Evolutionary conservation across 192 early-diverging fungal species (phyloP), one percentile per base, ranked within the genome.

Genomic region (Coemansia sp.): DNA sequence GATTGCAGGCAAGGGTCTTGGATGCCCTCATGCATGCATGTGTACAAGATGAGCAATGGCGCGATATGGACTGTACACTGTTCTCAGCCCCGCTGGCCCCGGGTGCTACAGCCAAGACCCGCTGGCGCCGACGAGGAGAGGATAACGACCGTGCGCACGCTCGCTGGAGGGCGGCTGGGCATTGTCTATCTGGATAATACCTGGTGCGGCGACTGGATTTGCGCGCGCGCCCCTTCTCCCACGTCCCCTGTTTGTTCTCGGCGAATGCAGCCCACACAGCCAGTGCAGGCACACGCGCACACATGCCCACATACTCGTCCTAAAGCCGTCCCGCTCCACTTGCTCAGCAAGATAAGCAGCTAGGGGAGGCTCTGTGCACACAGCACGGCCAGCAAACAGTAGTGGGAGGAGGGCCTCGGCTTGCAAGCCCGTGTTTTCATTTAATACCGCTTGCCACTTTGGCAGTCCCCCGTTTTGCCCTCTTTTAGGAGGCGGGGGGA

Each of bases 151-250:
- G 46, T 55, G 51, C 51, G 51, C 51, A 29, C 51, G 23, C 51
- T 15, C 12, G 51, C 51, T 29, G 21, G 25, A 29, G 46, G 46
- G 51, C 51, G 5, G 25, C 51, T 8, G 51, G 25, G 51, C 51
- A 55, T 55, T 55, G 51, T 55, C 25, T 55, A 29, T 55, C 25
- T 29, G 21, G 51, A 55, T 55, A 55, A 55, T 25, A 55, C 25
- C 25, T 19, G 8, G 48, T 50, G 48, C 48, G 51, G 51, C 51
- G 23, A 55, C 51, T 55, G 51, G 51, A 55, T 55, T 55, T 55
- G 51, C 51, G 51, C 50, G 51, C 50, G 50, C 51, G 51, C 51
- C 51, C 25, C 51, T 55, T 55, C 51, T 55, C 51, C 51, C 51
- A 55, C 51, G 51, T 55, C 51, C 51, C 51, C 25, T 55, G 25